A percentile compares a stretch with the other conserved stretches of the same genome.
Evolutionary conservation across 257 asterid species (phyloP).

Genomic region (Haberlea rhodopensis): DNA sequence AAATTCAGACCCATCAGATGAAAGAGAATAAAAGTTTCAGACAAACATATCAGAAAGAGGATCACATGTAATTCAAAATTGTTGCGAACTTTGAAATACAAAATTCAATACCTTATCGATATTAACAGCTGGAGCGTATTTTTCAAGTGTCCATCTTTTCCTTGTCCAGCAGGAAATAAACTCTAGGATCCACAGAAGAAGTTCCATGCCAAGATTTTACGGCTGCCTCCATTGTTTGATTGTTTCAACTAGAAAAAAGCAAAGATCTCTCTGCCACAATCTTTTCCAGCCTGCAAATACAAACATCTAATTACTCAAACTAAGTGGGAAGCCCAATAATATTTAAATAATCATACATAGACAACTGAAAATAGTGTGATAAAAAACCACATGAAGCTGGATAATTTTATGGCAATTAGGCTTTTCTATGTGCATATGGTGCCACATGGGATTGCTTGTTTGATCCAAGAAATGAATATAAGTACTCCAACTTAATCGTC

Average conservation of each 20-base stretch:
- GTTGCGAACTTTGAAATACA: conserved; percentile 12
- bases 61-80: conserved; percentile 3
- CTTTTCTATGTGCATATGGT: neutral
- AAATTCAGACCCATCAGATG: neutral
- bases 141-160: conserved; percentile 78
- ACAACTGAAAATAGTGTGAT: neutral
- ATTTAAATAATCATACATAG: conserved; percentile 11
- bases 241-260: conserved; percentile 77
- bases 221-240: conserved; percentile 80
- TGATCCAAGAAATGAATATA: neutral
- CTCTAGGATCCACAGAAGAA: conserved; percentile 79
- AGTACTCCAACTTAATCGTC: conserved; percentile 12
- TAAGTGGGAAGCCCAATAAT: neutral
- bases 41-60: conserved; percentile 4
- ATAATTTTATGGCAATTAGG: neutral
- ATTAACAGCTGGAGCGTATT: conserved; percentile 83
- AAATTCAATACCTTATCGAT: conserved; percentile 69
- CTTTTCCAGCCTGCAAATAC: conserved; percentile 60
- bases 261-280: conserved; percentile 60
- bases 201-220: conserved; percentile 89
- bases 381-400: conserved; percentile 1
- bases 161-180: conserved; percentile 73
- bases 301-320: conserved; percentile 24
- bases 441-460: neutral
- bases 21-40: conserved; percentile 14